Evolutionary conservation across 2,329 filamentous ascomycete species (phyloP), one percentile per base, ranked within the genome.

Genomic region (Xylariaceae sp.): DNA sequence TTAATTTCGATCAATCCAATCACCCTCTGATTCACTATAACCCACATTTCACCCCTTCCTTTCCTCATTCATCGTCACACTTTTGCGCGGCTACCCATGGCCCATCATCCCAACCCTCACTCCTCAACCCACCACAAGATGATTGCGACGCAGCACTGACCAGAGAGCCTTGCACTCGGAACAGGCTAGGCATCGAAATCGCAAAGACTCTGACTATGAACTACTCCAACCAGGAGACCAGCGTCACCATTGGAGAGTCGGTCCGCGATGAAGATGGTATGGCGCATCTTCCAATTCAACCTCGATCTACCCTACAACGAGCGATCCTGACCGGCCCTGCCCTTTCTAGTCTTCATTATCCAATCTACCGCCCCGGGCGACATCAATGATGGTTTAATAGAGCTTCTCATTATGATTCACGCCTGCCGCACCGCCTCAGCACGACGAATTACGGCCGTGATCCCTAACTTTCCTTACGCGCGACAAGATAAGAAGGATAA

Each of bases 371-470:
- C 89, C 39, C 92, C 92, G 1, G 92, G 92, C 70, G 92, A 96
- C 70, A 95, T 97, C 76, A 99, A 99, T 74, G 92, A 97, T 71
- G 91, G 91, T 47, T 81, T 99, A 56, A 97, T 99, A 92, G 92
- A 99, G 74, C 83, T 97, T 36, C 82, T 97, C 62, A 96, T 97
- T 74, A 96, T 96, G 86, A 95, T 96, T 73, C 95, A 95, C 69
- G 92, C 92, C 60, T 96, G 92, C 79, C 75, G 76, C 41, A 80
- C 77, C 30, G 78, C 78, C 34, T 77, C 74, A 42, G 92, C 92
- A 12, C 85, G 92, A 61, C 88, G 92, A 61, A 96, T 97, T 74
- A 96, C 92, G 19, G 92, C 91, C 60, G 89, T 96, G 60, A 88
- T 96, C 48, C 92, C 92, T 62, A 96, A 95, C 74, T 97, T 96